These are phyloP conservation scores for Magnaporthales sp. DNA, from an alignment of 2,329 filamentous ascomycete species.

Conservation along the genomic window DNA sequence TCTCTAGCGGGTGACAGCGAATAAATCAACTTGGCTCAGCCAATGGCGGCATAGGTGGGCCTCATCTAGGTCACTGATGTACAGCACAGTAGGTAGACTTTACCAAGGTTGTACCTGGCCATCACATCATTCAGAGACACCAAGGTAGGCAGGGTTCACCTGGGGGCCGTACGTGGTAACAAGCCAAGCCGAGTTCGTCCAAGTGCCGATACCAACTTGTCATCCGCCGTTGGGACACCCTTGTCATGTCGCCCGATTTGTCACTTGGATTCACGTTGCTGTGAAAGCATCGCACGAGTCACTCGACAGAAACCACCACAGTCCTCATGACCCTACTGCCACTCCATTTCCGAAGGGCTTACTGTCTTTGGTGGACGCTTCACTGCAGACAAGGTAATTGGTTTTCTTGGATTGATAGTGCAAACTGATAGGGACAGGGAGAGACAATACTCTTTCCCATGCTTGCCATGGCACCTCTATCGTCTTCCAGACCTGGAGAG, in stretches of 20 bases:
- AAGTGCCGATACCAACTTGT: not conserved
- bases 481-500: not conserved
- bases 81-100: not conserved
- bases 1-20: not conserved
- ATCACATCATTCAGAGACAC: not conserved
- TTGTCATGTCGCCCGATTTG: not conserved
- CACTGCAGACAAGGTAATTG: not conserved
- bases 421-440: too few relatives aligned
- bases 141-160: not conserved
- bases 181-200: not conserved
- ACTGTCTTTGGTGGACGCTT: not conserved
- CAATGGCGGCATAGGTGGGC: not conserved
- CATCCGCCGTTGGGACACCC: not conserved
- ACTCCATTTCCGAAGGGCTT: not conserved
- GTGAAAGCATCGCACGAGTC: not conserved
- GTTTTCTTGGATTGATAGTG: not conserved
- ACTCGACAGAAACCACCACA: not conserved
- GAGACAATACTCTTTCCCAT: too few relatives aligned
- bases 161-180: not conserved
- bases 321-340: not conserved
- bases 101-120: not conserved
- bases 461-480: too few relatives aligned
- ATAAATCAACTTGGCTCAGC: not conserved
- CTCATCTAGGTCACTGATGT: not conserved
- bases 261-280: not conserved